A percentile compares a stretch with the other conserved stretches of the same genome.
Evolutionary conservation across 2,329 filamentous ascomycete species (phyloP).

Genomic region (Huntiella moniliformis): DNA sequence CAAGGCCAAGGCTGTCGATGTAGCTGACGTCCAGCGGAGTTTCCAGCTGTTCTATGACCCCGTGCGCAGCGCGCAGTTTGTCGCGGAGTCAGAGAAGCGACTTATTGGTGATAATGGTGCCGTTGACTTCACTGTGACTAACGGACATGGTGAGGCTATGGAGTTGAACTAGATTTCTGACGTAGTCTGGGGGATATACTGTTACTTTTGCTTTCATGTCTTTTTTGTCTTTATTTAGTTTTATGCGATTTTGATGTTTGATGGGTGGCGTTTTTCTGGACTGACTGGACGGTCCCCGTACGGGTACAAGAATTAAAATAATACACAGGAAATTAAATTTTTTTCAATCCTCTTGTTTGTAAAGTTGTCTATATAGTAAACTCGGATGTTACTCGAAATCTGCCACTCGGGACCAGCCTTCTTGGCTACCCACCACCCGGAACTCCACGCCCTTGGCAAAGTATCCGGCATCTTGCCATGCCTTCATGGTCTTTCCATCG

Average conservation of each 20-base stretch:
- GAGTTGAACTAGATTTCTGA: conserved; percentile 22
- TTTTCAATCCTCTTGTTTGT: neutral
- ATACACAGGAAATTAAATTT: conserved; percentile 7
- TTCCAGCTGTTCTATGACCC: conserved; percentile 92
- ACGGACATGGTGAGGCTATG: conserved; percentile 34
- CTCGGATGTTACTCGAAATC: conserved; percentile 26
- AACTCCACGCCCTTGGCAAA: conserved; percentile 83
- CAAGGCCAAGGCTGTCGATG: conserved; percentile 61
- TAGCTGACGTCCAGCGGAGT: conserved; percentile 82
- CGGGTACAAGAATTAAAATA: conserved; percentile 11
- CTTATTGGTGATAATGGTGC: conserved; percentile 74
- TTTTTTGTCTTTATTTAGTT: conserved; percentile 6
- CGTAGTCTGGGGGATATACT: neutral
- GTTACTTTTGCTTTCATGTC: conserved; percentile 1
- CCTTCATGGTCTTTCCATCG: conserved; percentile 66
- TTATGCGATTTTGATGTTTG: conserved; percentile 8
- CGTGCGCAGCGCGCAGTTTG: conserved; percentile 71
- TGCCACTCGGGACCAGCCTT: conserved; percentile 32
- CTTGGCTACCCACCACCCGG: conserved; percentile 35
- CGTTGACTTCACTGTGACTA: conserved; percentile 48
- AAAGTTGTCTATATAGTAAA: neutral
- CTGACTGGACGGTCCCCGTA: conserved; percentile 6
- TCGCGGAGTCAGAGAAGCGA: conserved; percentile 74
- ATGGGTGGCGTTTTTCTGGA: conserved; percentile 8
- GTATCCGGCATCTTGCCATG: conserved; percentile 83